Evolutionary conservation across 2,329 filamentous ascomycete species (phyloP).

Genomic region (Xylaria sp.): DNA sequence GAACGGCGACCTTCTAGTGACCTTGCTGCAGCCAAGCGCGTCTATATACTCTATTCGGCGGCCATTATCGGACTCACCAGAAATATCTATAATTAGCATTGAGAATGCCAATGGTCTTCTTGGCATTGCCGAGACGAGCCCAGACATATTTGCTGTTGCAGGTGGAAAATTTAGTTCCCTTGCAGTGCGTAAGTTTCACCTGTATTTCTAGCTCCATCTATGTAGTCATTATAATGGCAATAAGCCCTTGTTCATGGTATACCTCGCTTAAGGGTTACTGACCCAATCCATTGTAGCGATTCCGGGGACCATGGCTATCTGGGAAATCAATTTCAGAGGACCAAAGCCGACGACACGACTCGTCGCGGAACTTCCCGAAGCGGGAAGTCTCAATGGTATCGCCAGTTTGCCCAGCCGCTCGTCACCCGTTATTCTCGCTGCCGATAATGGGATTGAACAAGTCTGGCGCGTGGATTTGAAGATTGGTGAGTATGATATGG

Average conservation of each 20-base stretch:
- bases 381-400: conserved; percentile 16
- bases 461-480: conserved; percentile 21
- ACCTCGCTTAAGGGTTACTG: background rate
- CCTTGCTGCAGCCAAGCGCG: conserved; percentile 16
- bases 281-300: conserved; percentile 5
- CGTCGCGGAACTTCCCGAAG: conserved; percentile 12
- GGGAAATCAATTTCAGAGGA: conserved; percentile 14
- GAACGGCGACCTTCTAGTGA: conserved; percentile 26
- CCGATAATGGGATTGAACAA: background rate
- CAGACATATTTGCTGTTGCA: conserved; percentile 18
- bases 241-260: background rate
- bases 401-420: background rate
- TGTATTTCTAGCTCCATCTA: no score
- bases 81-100: conserved; percentile 16
- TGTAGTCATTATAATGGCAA: background rate
- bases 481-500: conserved; percentile 18
- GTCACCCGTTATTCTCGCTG: conserved; percentile 8
- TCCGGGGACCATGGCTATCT: conserved; percentile 6
- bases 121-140: conserved; percentile 20
- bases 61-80: conserved; percentile 14
- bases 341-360: conserved; percentile 12
- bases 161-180: conserved; percentile 6
- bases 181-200: conserved; percentile 15
- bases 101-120: conserved; percentile 6
- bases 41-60: conserved; percentile 15